phyloP scores from a whole-genome alignment of 169 alveolate species.

The Cystoisospora suis region DNA sequence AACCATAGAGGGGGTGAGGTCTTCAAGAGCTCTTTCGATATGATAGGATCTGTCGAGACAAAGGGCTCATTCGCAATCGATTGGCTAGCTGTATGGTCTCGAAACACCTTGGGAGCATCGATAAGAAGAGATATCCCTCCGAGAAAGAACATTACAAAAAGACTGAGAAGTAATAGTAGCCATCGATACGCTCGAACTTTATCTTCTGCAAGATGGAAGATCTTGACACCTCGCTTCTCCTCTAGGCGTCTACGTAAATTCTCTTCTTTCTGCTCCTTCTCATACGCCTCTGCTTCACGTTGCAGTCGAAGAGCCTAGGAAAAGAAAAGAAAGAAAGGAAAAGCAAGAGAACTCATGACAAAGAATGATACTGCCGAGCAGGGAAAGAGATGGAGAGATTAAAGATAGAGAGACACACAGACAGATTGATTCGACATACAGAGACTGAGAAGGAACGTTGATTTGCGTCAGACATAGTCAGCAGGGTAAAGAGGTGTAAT shows the following conservation, averaged over 20 bases:
- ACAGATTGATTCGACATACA: no score
- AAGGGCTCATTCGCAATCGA: neutral
- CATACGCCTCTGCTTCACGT: neutral
- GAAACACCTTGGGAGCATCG: neutral
- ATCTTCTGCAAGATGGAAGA: neutral
- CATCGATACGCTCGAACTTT: neutral
- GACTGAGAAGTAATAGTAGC: neutral
- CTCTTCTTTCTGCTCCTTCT: neutral
- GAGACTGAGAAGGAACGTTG: no score
- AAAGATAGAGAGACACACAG: neutral
- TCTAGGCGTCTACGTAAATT: neutral
- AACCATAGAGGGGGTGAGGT: neutral
- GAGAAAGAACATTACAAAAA: neutral
- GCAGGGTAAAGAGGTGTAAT: no score
- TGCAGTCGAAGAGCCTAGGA: neutral
- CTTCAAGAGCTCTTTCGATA: neutral
- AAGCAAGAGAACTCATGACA: neutral
- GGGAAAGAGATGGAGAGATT: neutral
- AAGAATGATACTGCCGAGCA: no score
- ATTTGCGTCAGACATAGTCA: no score
- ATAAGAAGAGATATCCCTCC: neutral
- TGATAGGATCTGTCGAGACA: constrained; percentile 9
- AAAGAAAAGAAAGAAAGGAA: neutral
- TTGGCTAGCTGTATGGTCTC: neutral
- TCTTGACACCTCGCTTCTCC: neutral